phyloP scores from a whole-genome alignment of 2,329 filamentous ascomycete genomes.

The Pseudogymnoascus sp. region DNA sequence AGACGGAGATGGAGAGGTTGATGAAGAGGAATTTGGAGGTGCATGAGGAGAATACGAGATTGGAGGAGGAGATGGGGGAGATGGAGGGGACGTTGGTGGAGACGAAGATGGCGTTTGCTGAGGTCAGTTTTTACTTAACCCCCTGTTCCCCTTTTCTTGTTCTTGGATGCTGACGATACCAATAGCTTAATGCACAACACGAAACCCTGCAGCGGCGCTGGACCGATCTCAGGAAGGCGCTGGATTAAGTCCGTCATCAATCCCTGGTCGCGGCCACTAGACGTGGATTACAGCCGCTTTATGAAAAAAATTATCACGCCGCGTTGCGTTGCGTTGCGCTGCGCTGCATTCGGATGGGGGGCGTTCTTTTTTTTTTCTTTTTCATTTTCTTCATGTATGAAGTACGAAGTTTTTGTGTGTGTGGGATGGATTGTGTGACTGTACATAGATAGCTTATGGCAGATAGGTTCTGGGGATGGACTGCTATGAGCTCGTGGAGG shows the following conservation, averaged over 20 bases:
- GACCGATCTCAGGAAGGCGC: slow-evolving; percentile 58
- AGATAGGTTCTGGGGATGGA: not conserved
- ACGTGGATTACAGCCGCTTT: not conserved
- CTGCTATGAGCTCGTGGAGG: not conserved
- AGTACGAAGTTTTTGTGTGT: not conserved
- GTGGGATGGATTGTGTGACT: not conserved
- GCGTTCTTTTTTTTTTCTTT: not conserved
- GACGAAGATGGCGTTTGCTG: slow-evolving; percentile 90
- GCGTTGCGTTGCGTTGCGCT: not conserved
- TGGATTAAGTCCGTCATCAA: slow-evolving; percentile 27
- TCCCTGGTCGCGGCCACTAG: not conserved
- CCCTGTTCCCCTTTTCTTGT: not conserved
- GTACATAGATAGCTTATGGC: not conserved
- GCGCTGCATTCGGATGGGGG: not conserved
- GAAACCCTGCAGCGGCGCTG: slow-evolving; percentile 70
- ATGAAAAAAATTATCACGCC: slow-evolving; percentile 2
- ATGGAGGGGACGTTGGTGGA: slow-evolving; percentile 88
- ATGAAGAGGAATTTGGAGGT: slow-evolving; percentile 91
- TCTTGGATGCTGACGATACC: slow-evolving; percentile 10
- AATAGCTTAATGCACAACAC: slow-evolving; percentile 56
- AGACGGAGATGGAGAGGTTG: slow-evolving; percentile 79
- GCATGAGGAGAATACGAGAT: slow-evolving; percentile 79
- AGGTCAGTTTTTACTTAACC: slow-evolving; percentile 76
- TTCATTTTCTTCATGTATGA: not conserved
- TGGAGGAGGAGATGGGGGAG: slow-evolving; percentile 85